phyloP scores from a whole-genome alignment of 768 basidiomycete genomes.

The Leccinum incarnatum region DNA sequence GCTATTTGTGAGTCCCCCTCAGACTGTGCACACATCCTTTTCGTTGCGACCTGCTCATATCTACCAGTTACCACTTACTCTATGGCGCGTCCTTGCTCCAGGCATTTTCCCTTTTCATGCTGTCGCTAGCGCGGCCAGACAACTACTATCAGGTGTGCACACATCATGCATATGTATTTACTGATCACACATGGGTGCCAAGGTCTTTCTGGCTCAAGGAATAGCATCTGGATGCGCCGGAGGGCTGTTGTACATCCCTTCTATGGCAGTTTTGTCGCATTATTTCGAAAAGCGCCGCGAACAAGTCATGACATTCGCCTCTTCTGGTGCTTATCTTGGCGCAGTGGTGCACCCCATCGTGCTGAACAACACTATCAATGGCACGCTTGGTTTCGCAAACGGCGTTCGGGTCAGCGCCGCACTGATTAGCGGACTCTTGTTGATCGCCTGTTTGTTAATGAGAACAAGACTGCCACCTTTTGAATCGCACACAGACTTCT shows the following conservation, averaged over 20 bases:
- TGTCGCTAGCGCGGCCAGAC: slow-evolving; percentile 42
- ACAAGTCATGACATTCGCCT: slow-evolving; percentile 53
- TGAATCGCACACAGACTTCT: slow-evolving; percentile 21
- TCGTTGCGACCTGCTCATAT: slow-evolving; percentile 6
- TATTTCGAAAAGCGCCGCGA: slow-evolving; percentile 49
- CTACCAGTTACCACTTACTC: slow-evolving; percentile 21
- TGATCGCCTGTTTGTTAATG: slow-evolving; percentile 42
- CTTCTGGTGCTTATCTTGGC: slow-evolving; percentile 57
- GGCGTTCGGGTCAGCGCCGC: slow-evolving; percentile 42
- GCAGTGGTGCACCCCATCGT: slow-evolving; percentile 62
- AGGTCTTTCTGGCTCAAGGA: slow-evolving; percentile 55
- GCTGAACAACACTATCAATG: slow-evolving; percentile 48
- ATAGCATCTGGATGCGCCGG: slow-evolving; percentile 46
- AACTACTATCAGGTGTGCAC: slow-evolving; percentile 42
- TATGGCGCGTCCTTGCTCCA: slow-evolving; percentile 30
- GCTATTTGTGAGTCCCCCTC: slow-evolving; percentile 43
- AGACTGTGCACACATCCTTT: background rate
- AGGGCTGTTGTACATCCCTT: slow-evolving; percentile 49
- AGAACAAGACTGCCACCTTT: slow-evolving; percentile 38
- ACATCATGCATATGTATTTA: background rate
- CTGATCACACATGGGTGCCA: background rate
- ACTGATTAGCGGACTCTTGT: slow-evolving; percentile 37
- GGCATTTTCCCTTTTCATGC: slow-evolving; percentile 40
- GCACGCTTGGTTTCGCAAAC: slow-evolving; percentile 44
- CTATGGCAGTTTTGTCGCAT: slow-evolving; percentile 48